Base-by-base conservation (phyloP, 1,139 yeast species). In the Suhomyces taliae region DNA sequence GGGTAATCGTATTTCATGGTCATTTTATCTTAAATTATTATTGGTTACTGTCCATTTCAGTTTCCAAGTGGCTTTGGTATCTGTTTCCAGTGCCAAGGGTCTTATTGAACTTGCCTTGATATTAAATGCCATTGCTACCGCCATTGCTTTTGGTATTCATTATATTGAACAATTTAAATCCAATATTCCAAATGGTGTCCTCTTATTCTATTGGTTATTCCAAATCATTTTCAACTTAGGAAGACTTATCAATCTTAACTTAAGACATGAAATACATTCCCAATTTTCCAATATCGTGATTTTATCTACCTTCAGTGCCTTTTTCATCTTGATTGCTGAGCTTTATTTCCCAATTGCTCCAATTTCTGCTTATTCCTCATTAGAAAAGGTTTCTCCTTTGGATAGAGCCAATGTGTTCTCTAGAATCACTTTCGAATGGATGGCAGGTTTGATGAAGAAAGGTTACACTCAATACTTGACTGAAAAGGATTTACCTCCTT, bases 381-480 rank as follows among this genome's bases (percentile, higher is more conserved):
- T 72, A 33, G 63, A 67, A 33, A 76, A 72, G 45, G 45, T 49
- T 2, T 64, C 77, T 53, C 96, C 97, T 4, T 83, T 80, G 53
- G 98, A 91, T 58, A 69, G 70, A 34, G 96, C 99, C 10, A 87
- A 91, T 61, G 70, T 90, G 26, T 90, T 91, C 59, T 83, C 95
- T 14, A 78, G 81, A 51, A 72, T 95, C 49, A 83, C 95, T 0
- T 93, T 93, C 65, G 74, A 82, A 37, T 93, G 99, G 99, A 87
- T 93, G 95, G 82, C 91, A 2, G 88, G 85, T 6, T 73, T 93
- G 61, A 91, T 93, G 97, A 84, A 77, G 61, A 79, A 79, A 49
- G 99, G 99, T 26, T 89, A 87, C 61, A 67, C 74, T 29, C 84
- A 85, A 48, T 93, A 69, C 62, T 74, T 93, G 55, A 79, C 85